These are phyloP conservation scores for Phytopythium ostracodes DNA, from an alignment of 352 stramenopile genomes.

Conservation along the genomic window DNA sequence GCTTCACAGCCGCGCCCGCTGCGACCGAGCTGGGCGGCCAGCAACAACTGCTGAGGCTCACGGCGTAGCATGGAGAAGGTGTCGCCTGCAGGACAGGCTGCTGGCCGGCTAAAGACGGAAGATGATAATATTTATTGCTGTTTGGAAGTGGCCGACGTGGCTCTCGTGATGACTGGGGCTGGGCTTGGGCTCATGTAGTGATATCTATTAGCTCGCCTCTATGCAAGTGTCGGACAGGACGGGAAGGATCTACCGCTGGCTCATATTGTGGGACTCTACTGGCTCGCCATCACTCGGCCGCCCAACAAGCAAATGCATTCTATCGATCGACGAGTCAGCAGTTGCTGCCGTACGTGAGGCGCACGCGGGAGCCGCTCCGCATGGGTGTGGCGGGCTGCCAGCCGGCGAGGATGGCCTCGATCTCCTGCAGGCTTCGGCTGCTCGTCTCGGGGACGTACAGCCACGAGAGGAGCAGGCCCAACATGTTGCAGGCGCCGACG, in stretches of 20 bases:
- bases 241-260: too few relatives aligned
- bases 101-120: too few relatives aligned
- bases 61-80: not conserved
- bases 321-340: too few relatives aligned
- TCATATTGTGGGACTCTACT: too few relatives aligned
- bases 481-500: conserved; percentile 47
- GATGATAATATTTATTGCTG: conserved; percentile 2
- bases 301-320: too few relatives aligned
- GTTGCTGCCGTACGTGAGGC: conserved; percentile 34
- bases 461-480: conserved; percentile 42
- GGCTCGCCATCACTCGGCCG: too few relatives aligned
- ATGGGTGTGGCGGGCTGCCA: conserved; percentile 71
- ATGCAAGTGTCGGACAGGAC: not conserved
- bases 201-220: not conserved
- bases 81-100: not conserved
- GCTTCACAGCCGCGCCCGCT: conserved; percentile 10
- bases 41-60: not conserved
- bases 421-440: conserved; percentile 69
- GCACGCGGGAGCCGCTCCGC: conserved; percentile 38
- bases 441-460: conserved; percentile 78
- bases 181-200: too few relatives aligned
- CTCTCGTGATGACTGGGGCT: too few relatives aligned
- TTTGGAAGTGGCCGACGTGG: too few relatives aligned
- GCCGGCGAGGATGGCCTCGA: conserved; percentile 70
- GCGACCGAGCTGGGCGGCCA: not conserved